These are phyloP conservation scores for Penicillium coprophilum DNA, from an alignment of 495 filamentous ascomycete genomes.

Conservation along the genomic window DNA sequence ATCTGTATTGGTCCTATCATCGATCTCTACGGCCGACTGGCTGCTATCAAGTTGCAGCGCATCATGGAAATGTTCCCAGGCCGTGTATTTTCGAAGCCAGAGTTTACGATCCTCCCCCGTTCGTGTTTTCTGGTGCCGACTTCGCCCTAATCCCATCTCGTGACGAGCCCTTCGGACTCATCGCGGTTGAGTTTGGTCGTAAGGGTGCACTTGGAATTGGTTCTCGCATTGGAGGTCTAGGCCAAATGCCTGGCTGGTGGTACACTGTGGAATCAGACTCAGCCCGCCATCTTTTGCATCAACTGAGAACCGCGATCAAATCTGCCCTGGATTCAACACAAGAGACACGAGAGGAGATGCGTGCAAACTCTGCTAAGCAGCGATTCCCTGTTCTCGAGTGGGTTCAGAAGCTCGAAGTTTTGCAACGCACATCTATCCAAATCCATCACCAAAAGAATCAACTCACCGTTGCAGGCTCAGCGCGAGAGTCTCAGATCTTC, in stretches of 20 bases:
- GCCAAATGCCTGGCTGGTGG: constrained; percentile 73
- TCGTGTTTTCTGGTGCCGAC: constrained; percentile 70
- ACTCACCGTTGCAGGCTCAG: constrained; percentile 10
- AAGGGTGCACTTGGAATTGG: constrained; percentile 70
- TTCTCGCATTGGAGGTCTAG: constrained; percentile 56
- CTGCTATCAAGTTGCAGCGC: constrained; percentile 63
- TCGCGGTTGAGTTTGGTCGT: constrained; percentile 73
- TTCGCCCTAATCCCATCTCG: constrained; percentile 71
- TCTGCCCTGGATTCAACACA: constrained; percentile 57
- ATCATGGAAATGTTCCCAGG: constrained; percentile 65
- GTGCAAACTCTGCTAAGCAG: constrained; percentile 64
- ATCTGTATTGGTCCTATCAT: constrained; percentile 66
- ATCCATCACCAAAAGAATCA: constrained; percentile 24
- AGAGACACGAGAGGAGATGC: constrained; percentile 56
- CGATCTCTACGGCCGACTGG: constrained; percentile 68
- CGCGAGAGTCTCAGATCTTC: constrained; percentile 10
- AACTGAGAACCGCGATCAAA: constrained; percentile 61
- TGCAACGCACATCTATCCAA: constrained; percentile 46
- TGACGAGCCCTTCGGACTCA: constrained; percentile 69
- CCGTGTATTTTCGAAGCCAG: constrained; percentile 66
- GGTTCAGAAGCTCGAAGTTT: constrained; percentile 52
- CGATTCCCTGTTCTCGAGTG: constrained; percentile 64
- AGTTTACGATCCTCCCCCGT: constrained; percentile 69
- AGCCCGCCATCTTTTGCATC: constrained; percentile 55
- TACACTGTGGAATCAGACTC: constrained; percentile 50